phyloP scores from a whole-genome alignment of 2,329 filamentous ascomycete genomes.

The Magnaporthiopsis rhizophila region DNA sequence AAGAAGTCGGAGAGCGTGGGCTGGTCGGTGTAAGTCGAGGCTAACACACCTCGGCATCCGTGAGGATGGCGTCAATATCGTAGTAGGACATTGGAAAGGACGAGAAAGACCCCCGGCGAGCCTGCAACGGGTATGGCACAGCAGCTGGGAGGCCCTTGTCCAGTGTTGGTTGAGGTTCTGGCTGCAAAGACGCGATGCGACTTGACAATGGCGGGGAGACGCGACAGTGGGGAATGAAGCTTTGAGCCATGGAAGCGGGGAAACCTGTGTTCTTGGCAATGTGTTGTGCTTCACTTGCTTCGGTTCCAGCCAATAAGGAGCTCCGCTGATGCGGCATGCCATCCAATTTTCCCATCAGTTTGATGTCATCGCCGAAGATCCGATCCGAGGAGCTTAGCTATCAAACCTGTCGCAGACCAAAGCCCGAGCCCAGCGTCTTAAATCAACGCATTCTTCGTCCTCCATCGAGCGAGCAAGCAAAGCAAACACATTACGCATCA shows the following conservation, averaged over 20 bases:
- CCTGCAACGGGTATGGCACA: neutral
- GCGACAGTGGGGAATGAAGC: neutral
- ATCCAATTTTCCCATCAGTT: constrained; percentile 3
- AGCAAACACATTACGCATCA: neutral
- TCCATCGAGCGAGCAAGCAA: neutral
- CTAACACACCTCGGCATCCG: constrained; percentile 64
- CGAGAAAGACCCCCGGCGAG: neutral
- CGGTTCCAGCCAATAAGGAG: neutral
- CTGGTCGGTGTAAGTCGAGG: neutral
- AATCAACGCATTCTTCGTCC: neutral
- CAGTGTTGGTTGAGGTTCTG: neutral
- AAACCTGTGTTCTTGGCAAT: too few relatives aligned
- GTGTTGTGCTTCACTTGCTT: too few relatives aligned
- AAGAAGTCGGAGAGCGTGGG: too few relatives aligned
- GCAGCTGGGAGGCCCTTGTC: neutral
- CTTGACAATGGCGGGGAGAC: neutral
- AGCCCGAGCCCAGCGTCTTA: neutral
- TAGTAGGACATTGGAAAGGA: constrained; percentile 61
- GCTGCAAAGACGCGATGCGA: neutral
- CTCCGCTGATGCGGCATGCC: neutral
- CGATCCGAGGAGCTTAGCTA: neutral
- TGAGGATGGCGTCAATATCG: constrained; percentile 76
- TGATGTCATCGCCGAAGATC: constrained; percentile 9
- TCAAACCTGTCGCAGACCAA: neutral
- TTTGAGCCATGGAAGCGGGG: neutral